phyloP scores from a whole-genome alignment of 2,329 filamentous ascomycete genomes.

The Neonectria sp. region DNA sequence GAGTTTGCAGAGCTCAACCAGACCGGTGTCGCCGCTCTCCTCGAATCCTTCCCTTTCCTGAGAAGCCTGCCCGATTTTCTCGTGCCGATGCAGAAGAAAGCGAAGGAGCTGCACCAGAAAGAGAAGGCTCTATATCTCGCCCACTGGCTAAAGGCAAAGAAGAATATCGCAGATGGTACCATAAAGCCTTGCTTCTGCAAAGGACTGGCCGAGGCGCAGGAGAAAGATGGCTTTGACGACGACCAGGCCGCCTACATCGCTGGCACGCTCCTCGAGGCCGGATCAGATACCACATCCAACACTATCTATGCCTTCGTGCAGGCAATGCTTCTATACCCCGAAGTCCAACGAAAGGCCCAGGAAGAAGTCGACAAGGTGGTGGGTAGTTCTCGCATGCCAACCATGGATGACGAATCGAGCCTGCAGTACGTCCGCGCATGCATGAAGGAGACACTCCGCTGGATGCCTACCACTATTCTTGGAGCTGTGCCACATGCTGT shows the following conservation, averaged over 20 bases:
- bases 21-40: slow-evolving; percentile 13
- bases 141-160: slow-evolving; percentile 19
- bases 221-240: slow-evolving; percentile 1
- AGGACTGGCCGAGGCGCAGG: background rate
- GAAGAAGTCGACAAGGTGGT: slow-evolving; percentile 60
- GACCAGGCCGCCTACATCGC: slow-evolving; percentile 45
- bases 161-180: slow-evolving; percentile 38
- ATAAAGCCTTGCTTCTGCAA: slow-evolving; percentile 41
- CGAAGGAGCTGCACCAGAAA: slow-evolving; percentile 12
- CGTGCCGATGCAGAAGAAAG: slow-evolving; percentile 5
- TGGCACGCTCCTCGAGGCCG: slow-evolving; percentile 51
- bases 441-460: slow-evolving; percentile 51
- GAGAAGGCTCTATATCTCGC: slow-evolving; percentile 18
- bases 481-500: slow-evolving; percentile 57
- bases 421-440: slow-evolving; percentile 59
- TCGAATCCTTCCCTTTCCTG: background rate
- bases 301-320: slow-evolving; percentile 54
- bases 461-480: slow-evolving; percentile 48
- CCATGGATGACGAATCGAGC: slow-evolving; percentile 57
- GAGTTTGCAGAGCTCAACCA: background rate
- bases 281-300: slow-evolving; percentile 50
- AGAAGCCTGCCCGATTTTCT: slow-evolving; percentile 8
- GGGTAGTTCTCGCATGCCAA: slow-evolving; percentile 59
- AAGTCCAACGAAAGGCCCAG: slow-evolving; percentile 47
- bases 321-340: slow-evolving; percentile 61